Evolutionary conservation across 306 rosid genomes (phyloP), one percentile per base, ranked within the genome.

Genomic region (Cucurbita ficifolia): DNA sequence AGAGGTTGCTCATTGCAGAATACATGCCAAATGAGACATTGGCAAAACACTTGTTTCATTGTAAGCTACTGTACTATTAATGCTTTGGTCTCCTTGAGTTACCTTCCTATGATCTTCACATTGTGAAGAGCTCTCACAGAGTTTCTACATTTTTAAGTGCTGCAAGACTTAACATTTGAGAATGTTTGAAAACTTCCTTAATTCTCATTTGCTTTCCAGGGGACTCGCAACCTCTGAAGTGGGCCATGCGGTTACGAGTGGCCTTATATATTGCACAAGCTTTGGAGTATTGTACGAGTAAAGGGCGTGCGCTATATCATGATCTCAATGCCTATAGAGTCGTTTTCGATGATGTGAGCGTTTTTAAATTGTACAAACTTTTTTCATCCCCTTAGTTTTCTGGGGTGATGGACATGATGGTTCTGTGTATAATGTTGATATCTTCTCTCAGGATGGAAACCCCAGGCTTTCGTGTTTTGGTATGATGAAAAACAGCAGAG

Each of bases 391-490:
- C 19, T 67, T 36, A 54, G 19, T 52, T 55, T 39, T 52, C 53
- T 52, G 24, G 38, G 51, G 38, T 22, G 33, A 39, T 1, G 10
- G 33, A 17, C 16, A 11, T 17, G 49, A 10, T 64, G 51, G 52
- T 64, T 62, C 12, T 40, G n/a, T 64, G 52, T 64, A 42, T 40
- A 50, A 38, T 33, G 63, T 8, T 51, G 35, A 69, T 38, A 72
- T 49, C 8, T 50, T 12, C 24, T 56, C 46, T 80, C 90, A 93
- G 98, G 96, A 90, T 58, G 90, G 79, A 68, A 90, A 92, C 87
- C 96, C 98, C 69, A 87, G 92, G 79, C 98, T 92, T 78, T 92
- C 96, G 46, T 93, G 98, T 87, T 93, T 90, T 11, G 98, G 98
- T 74, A 79, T 93, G 91, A 93, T 90, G 96, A 93, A 93, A 83